Percentiles rank a stretch among this genome's conserved stretches.
Evolutionary conservation across 2,329 filamentous ascomycete species (phyloP).

Genomic region (Stachybotrys elegans): DNA sequence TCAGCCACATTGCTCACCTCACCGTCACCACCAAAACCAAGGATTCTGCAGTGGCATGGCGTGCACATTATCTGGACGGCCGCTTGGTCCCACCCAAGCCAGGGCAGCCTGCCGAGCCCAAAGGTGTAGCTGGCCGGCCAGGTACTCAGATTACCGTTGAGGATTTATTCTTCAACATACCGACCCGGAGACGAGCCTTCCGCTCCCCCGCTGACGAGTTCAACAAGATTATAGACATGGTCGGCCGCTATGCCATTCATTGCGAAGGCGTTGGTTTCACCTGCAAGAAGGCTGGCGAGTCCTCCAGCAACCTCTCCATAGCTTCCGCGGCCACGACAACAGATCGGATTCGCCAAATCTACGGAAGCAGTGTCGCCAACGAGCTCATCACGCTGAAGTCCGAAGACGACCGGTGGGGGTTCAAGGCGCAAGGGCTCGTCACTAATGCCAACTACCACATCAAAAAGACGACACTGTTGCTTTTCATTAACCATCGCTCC

Average conservation of each 20-base stretch:
- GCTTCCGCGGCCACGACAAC: slow-evolving; percentile 65
- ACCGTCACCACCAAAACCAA: slow-evolving; percentile 92
- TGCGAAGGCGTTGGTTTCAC: slow-evolving; percentile 89
- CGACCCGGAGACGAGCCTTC: slow-evolving; percentile 82
- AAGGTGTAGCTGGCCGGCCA: slow-evolving; percentile 76
- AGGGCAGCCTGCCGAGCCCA: slow-evolving; percentile 80
- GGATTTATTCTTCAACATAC: slow-evolving; percentile 95
- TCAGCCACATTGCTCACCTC: slow-evolving; percentile 96
- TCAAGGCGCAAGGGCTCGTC: slow-evolving; percentile 72
- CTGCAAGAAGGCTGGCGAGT: slow-evolving; percentile 93
- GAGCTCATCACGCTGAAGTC: slow-evolving; percentile 76
- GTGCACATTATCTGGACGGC: slow-evolving; percentile 80
- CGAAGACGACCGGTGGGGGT: slow-evolving; percentile 74
- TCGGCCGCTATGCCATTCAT: slow-evolving; percentile 90
- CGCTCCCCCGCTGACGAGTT: slow-evolving; percentile 91
- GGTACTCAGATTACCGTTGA: slow-evolving; percentile 96
- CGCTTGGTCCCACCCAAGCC: slow-evolving; percentile 79
- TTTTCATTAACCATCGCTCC: slow-evolving; percentile 95
- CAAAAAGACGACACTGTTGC: slow-evolving; percentile 79
- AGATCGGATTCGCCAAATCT: slow-evolving; percentile 86
- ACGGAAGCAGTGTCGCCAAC: slow-evolving; percentile 78
- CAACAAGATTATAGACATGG: slow-evolving; percentile 93
- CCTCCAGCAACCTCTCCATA: slow-evolving; percentile 75
- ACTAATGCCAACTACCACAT: slow-evolving; percentile 94
- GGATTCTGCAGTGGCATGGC: slow-evolving; percentile 83